Conservation (phyloP, 2,329 filamentous ascomycete genomes). For the Colletotrichum falcatum region DNA sequence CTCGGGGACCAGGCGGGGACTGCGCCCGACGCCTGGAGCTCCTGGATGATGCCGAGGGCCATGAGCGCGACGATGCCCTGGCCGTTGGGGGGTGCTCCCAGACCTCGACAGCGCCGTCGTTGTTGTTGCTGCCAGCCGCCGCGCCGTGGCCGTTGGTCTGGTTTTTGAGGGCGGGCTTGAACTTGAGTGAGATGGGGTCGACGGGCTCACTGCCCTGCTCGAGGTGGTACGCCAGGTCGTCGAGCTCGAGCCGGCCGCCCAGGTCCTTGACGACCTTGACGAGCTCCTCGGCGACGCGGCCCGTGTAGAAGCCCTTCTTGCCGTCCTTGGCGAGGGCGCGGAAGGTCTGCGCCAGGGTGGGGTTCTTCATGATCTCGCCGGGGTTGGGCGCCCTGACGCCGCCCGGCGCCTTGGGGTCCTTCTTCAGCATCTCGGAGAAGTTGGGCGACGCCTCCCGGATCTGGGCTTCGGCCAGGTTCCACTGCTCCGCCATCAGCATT, state of each 20-base stretch:
- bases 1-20: constrained; percentile 76
- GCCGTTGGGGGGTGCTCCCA: constrained; percentile 99
- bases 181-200: constrained; percentile 85
- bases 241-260: constrained; percentile 82
- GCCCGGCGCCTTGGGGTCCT: constrained; percentile 73
- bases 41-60: constrained; percentile 90
- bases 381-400: constrained; percentile 80
- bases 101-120: constrained; percentile 69
- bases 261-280: constrained; percentile 81
- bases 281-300: constrained; percentile 83
- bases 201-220: constrained; percentile 78
- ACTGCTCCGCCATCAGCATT: constrained; percentile 62
- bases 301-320: constrained; percentile 92
- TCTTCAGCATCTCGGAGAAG: constrained; percentile 87
- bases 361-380: constrained; percentile 92
- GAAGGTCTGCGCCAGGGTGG: constrained; percentile 84
- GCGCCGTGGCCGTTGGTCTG: constrained; percentile 40
- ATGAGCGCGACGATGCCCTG: constrained; percentile 96
- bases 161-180: constrained; percentile 55
- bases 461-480: constrained; percentile 72
- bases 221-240: constrained; percentile 84
- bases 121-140: constrained; percentile 56
- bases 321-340: constrained; percentile 81
- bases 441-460: constrained; percentile 86
- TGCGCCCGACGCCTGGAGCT: constrained; percentile 80